A percentile compares a stretch with the other conserved stretches of the same genome.
phyloP scores from a whole-genome alignment of 345 rosid species.

The Isatis tinctoria region DNA sequence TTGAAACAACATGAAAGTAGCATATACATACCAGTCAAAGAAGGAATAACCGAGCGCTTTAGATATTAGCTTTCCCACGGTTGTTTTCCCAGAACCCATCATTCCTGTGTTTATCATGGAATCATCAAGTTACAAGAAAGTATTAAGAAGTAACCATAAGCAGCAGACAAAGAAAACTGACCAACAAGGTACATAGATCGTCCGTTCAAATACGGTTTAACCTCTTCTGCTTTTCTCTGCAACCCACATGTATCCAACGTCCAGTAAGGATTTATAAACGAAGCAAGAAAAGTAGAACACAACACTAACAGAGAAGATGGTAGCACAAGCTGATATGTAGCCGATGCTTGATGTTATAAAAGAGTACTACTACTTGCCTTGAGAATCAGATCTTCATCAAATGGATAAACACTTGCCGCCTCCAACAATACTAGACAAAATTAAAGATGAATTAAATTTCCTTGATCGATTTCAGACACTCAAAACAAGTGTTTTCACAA shows the following conservation, averaged over 20 bases:
- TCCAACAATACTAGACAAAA: slow-evolving; percentile 51
- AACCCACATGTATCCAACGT: slow-evolving; percentile 19
- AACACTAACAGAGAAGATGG: not conserved
- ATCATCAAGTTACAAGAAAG: slow-evolving; percentile 4
- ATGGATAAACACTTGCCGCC: slow-evolving; percentile 38
- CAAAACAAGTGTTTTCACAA: not conserved
- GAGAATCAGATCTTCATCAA: slow-evolving; percentile 52
- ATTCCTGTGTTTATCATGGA: slow-evolving; percentile 46
- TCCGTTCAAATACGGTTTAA: slow-evolving; percentile 67
- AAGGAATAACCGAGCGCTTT: slow-evolving; percentile 68
- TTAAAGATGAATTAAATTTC: not conserved
- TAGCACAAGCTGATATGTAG: not conserved
- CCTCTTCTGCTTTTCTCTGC: slow-evolving; percentile 78
- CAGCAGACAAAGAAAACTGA: slow-evolving; percentile 39
- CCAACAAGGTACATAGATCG: slow-evolving; percentile 93
- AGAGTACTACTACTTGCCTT: slow-evolving; percentile 42
- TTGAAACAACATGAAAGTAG: not conserved
- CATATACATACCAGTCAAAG: slow-evolving; percentile 65
- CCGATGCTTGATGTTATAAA: not conserved
- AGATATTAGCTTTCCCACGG: slow-evolving; percentile 79
- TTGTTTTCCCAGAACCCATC: slow-evolving; percentile 99
- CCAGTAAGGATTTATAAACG: not conserved
- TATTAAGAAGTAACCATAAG: not conserved
- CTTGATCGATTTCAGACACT: not conserved
- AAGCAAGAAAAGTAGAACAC: slow-evolving; percentile 19